Base-by-base conservation (phyloP, 163 green algal genomes). In the Volvox carteri region DNA sequence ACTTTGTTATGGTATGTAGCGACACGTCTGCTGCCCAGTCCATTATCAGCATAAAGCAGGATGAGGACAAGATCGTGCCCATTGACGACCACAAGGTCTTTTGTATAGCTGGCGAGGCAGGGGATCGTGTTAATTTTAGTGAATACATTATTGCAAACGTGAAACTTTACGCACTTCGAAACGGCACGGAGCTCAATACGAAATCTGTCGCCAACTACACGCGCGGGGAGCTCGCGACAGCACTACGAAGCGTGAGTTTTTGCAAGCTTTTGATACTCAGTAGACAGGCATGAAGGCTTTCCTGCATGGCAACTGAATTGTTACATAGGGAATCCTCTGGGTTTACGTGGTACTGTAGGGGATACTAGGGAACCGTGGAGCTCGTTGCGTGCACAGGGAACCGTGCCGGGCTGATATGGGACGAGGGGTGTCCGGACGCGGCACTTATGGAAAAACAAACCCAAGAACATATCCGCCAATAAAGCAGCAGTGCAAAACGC, bases 31-130 rank as follows among this genome's bases (percentile, higher is more conserved):
- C 97, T 23, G 92, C 94, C 50, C 96, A 99, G 83, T 95, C 91
- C 7, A 99, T 99, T 92, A 98, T 99, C 78, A 96, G 95, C 30
- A 99, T 99, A 89, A 99, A 99, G 92, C 92, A 97, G 68, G 98
- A 99, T 83, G 98, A 99, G 93, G 98, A 99, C 93, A 99, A 99
- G 93, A 96, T 99, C 65, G 92, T 99, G 56, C 92, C 96, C 8
- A 93, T 99, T 0, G 98, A 99, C 90, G 88, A 48, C 19, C 96
- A 99, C 91, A 98, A 98, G 78, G 87, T 99, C 42, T 96, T 99
- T 81, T 97, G 95, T 30, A 90, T 98, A 42, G 93, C 94, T 37
- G 98, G 98, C 21, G 96, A 99, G 86, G 94, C 97, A 23, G 98
- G 98, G 33, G 97, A 99, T 91, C 95, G 98, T 16, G 96, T 99